phyloP scores from a whole-genome alignment of 2,329 filamentous ascomycete genomes.

The Xylariaceae sp. region DNA sequence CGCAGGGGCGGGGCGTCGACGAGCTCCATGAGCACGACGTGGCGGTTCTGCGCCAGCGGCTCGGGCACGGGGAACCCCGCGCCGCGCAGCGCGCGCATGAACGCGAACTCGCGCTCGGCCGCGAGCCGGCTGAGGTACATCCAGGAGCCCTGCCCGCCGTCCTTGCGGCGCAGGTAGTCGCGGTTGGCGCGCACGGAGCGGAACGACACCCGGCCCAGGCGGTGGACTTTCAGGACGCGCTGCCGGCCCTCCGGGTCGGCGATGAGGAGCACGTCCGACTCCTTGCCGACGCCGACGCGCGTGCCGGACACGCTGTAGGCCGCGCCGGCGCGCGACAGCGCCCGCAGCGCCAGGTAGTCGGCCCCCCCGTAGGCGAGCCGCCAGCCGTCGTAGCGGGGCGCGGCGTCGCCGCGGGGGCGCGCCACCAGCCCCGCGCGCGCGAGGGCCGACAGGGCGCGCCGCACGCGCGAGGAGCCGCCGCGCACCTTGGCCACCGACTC shows the following conservation, averaged over 20 bases:
- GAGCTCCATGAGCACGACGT: conserved; percentile 93
- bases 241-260: conserved; percentile 72
- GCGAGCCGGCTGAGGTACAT: conserved; percentile 96
- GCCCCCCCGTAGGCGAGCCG: conserved; percentile 92
- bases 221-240: conserved; percentile 88
- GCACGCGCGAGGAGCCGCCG: conserved; percentile 69
- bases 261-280: conserved; percentile 94
- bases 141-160: conserved; percentile 65
- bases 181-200: conserved; percentile 92
- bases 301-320: conserved; percentile 93
- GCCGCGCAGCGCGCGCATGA: conserved; percentile 78
- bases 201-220: conserved; percentile 92
- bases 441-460: conserved; percentile 79
- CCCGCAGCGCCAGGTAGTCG: conserved; percentile 93
- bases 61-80: conserved; percentile 87
- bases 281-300: conserved; percentile 93
- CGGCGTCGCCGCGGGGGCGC: conserved; percentile 85
- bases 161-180: conserved; percentile 69
- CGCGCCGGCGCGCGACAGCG: conserved; percentile 69
- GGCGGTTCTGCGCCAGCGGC: conserved; percentile 80
- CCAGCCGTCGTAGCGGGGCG: conserved; percentile 98
- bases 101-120: conserved; percentile 88
- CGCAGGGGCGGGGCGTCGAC: conserved; percentile 88
- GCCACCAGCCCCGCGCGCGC: conserved; percentile 90
- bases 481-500: conserved; percentile 74